These are phyloP conservation scores for Serendipita sp. DNA, from an alignment of 768 basidiomycete species.

Conservation along the genomic window DNA sequence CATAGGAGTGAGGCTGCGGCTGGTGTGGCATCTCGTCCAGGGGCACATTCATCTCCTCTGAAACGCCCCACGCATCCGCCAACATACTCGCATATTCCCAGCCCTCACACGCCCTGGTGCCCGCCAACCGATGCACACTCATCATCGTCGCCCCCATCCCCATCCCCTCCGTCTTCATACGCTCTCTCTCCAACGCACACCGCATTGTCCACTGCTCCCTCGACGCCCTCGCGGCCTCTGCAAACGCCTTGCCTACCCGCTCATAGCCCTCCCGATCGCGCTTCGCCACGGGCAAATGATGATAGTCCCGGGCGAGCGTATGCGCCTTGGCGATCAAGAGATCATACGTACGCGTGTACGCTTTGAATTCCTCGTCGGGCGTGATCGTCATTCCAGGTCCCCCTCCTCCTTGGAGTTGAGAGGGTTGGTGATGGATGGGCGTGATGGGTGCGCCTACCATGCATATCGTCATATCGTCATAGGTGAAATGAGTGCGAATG, in stretches of 20 bases:
- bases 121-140: background rate
- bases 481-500: too few species aligned
- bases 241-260: background rate
- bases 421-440: too few species aligned
- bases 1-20: too few species aligned
- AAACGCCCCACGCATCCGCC: slow-evolving; percentile 1
- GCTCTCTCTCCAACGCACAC: background rate
- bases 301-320: background rate
- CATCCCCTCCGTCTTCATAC: background rate
- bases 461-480: too few species aligned
- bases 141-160: too few species aligned
- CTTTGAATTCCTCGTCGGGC: slow-evolving; percentile 4
- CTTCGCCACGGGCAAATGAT: background rate
- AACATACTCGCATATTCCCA: slow-evolving; percentile 6
- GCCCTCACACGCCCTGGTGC: background rate
- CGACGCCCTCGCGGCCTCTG: background rate
- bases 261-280: background rate
- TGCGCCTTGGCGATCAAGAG: background rate
- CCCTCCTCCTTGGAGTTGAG: too few species aligned
- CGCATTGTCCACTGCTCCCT: background rate
- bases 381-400: background rate
- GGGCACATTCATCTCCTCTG: background rate
- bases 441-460: too few species aligned
- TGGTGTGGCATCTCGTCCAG: background rate
- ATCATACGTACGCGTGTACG: background rate